Percentiles rank a stretch among this genome's conserved stretches.
Evolutionary conservation across 305 asterid genomes (phyloP).

Genomic region (Euphrasia arctica): DNA sequence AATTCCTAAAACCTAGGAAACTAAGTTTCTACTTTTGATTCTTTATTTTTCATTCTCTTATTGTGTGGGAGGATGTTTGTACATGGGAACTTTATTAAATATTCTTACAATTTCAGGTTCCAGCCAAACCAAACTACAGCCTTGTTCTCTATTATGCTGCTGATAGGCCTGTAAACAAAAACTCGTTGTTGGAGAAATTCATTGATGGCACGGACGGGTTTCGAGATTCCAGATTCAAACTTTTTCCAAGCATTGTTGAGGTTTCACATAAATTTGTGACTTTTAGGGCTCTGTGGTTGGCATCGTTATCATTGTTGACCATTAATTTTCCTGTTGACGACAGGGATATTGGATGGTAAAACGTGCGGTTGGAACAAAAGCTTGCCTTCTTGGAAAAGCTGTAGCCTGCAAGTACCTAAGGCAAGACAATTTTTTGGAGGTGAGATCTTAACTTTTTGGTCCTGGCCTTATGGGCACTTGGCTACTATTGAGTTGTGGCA

Average conservation of each 20-base stretch:
- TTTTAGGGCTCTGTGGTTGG: constrained; percentile 15
- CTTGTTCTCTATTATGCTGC: constrained; percentile 93
- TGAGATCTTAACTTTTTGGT: constrained; percentile 29
- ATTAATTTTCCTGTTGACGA: constrained; percentile 13
- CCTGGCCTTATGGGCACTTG: constrained; percentile 7
- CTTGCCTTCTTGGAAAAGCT: constrained; percentile 97
- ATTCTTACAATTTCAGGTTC: constrained; percentile 55
- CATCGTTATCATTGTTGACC: constrained; percentile 22
- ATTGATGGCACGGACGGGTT: constrained; percentile 79
- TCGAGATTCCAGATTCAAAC: constrained; percentile 97
- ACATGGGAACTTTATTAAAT: constrained; percentile 18
- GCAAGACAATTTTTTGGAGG: constrained; percentile 98
- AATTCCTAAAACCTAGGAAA: background rate
- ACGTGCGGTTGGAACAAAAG: constrained; percentile 99
- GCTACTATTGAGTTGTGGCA: background rate
- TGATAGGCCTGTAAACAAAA: constrained; percentile 74
- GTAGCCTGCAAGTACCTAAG: constrained; percentile 89
- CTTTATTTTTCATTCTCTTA: background rate
- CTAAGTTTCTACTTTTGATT: background rate
- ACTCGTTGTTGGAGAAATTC: constrained; percentile 80
- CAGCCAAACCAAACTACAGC: constrained; percentile 95
- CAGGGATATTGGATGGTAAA: constrained; percentile 99
- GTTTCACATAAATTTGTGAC: constrained; percentile 34
- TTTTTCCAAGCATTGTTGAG: constrained; percentile 96
- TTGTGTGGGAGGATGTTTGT: constrained; percentile 11